Evolutionary conservation across 345 rosid species (phyloP), one percentile per base, ranked within the genome.

Genomic region (Ceriops tagal): DNA sequence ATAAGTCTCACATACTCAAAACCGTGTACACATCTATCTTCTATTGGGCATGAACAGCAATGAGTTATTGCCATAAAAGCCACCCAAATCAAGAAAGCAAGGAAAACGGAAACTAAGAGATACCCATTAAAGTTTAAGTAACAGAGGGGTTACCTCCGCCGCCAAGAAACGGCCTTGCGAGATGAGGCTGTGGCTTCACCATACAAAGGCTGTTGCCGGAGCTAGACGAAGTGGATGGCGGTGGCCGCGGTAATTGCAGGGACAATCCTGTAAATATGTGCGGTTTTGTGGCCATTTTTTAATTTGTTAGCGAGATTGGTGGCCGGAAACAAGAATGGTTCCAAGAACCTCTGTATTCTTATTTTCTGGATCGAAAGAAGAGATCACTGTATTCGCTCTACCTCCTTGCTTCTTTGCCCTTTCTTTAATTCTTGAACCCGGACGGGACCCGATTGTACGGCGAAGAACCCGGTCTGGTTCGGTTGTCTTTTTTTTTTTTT

Each of bases 241-340:
- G 74, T 63, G 83, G 71, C 2, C 74, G 71, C 20, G 69, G 74
- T 34, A 73, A 39, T 30, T 83, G 77, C 61, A 73, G 26, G 34
- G 78, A n/a, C 35, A 81, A 71, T 56, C 84, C 82, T 7, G 89
- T 55, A 71, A 87, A 52, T 65, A 78, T 63, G 32, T 81, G 87
- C 5, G 83, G 70, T 37, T 81, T 83, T 19, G 58, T 68, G 43
- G 82, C 72, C 77, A 73, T 73, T 39, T 37, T 19, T 51, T 8
- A 2, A 2, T 28, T 28, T 28, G 37, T 34, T 34, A 8, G 37
- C 37, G 37, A 34, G 10, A 34, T 34, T 34, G 37, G 37, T 34
- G 37, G 37, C 37, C 37, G 37, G 37, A 7, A 16, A 67, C 8
- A 5, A 7, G 28, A 13, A 3, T 20, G 20, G 34, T 46, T 47